Evolutionary conservation across 176 grass and related monocot species (phyloP), one percentile per base, ranked within the genome.

Genomic region (Oryza brachyantha): DNA sequence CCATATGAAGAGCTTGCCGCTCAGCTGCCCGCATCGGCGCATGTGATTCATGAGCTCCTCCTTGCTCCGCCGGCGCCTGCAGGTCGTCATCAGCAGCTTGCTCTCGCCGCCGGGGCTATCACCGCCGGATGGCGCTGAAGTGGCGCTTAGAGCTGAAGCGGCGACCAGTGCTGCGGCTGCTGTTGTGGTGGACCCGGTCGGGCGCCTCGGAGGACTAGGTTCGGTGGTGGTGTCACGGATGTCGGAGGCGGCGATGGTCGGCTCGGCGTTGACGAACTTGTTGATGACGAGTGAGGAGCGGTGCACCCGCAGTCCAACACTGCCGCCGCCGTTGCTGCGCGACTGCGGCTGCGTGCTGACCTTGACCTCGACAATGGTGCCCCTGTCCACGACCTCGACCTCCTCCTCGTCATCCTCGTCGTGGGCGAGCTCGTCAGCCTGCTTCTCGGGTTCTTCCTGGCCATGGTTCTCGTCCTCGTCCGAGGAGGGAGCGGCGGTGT

Each of bases 261-360:
- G 95, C 29, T 88, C 87, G 40, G 91, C 90, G 54, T 86, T 86
- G 61, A 99, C 84, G 86, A 99, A 99, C 81, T 99, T 99, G 90
- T 99, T 99, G 88, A 99, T 89, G 65, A 99, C 90, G 72, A 99
- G 74, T 42, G 86, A 83, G 7, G 92, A 95, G 39, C 92, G 87
- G 66, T 89, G 92, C 55, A 89, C 86, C 5, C 89, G 81, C 59
- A 70, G 57, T 10, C 84, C 82, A 10, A 35, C 52, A 32, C 13
- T 43, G 41, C 72, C 74, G 68, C 72, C 52, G 50, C 72, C 52
- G 52, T 61, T 22, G 76, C 69, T 71, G 41, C 48, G 72, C 9
- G 81, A 76, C 77, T 86, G 92, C 8, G 72, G 80, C 77, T 95
- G 96, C 40, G 90, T 83, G 81, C 96, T 99, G 62, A 99, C 96